Evolutionary conservation across 805 yeast species (phyloP), one percentile per base, ranked within the genome.

Genomic region (Candida ovalis): DNA sequence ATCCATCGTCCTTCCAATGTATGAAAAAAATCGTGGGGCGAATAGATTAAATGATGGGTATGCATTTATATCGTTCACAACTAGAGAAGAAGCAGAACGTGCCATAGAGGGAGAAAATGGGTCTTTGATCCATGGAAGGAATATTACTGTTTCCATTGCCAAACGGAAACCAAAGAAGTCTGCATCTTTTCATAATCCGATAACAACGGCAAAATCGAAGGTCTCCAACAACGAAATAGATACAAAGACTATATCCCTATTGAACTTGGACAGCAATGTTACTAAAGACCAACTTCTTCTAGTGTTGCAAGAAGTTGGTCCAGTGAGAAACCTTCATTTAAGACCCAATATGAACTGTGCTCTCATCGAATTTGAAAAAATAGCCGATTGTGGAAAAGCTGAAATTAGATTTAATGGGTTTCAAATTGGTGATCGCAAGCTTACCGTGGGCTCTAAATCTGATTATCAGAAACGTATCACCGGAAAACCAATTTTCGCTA

Each of bases 11-110:
- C 51, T 85, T 2, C 88, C 87, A 2, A 49, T 74, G 41, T 47
- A 42, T 12, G 47, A 42, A 8, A 61, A 61, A 32, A 67, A 65
- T 28, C 68, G 60, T 39, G 56, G 59, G 3, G 63, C 66, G 7
- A 68, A 62, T 25, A 57, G 62, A 4, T 62, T 66, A 2, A 75
- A 82, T 57, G 80, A 79, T 41, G 91, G 92, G 0, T 82, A 75
- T 61, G 96, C 84, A 0, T 86, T 87, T 58, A 66, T 87, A 0
- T 69, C 78, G 0, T 86, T 80, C 55, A 48, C 58, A 2, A 59
- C 63, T 3, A 38, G 40, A 8, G 72, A 69, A 1, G 74, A 72
- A 2, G 86, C 89, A 0, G 57, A 64, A 0, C 59, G 60, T 3
- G 81, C 88, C 0, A 52, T 82, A 1, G 37, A 53, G 12, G 58